Base-by-base conservation (phyloP, 768 basidiomycete genomes). In the Mycena galopus region DNA sequence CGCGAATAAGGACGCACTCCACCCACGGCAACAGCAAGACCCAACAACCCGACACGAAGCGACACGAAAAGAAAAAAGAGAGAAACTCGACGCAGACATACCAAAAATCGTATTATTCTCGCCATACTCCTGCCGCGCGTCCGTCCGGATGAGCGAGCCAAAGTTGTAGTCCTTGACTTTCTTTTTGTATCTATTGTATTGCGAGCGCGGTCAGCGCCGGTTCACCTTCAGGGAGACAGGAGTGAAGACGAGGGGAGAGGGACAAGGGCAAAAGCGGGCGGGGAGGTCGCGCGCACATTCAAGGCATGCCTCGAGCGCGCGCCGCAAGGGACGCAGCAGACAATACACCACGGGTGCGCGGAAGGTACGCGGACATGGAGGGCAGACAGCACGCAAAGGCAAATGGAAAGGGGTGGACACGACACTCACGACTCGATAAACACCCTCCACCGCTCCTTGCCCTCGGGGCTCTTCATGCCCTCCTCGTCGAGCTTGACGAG, bases 21-120 rank as follows among this genome's bases (percentile, higher is more conserved):
- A n/a, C n/a, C n/a, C n/a, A n/a, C n/a, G n/a, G n/a, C n/a, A n/a
- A n/a, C n/a, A n/a, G n/a, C n/a, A n/a, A n/a, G n/a, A n/a, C n/a
- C 11, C 14, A 14, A 56, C n/a, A 32, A 32, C 12, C 10, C 29
- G 29, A 30, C 10, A 12, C 23, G 4, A 30, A 8, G 25, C 17
- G 30, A 56, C 4, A 19, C 29, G 14, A 16, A 3, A 27, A 56
- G 25, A 30, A 2, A 30, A 27, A 25, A 59, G 23, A 51, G 11
- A 21, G 33, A 63, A 53, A 44, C 27, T 17, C 25, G n/a, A n/a
- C n/a, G n/a, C 55, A 17, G 14, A 79, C 88, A 23, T 78, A 94
- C 96, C 97, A 78, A 99, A 96, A 74, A 98, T 97, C 8, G 96
- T 94, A 84, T 99, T 99, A 35, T 86, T 88, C 86, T 99, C 94